A percentile compares a stretch with the other conserved stretches of the same genome.
These are phyloP conservation scores for Heteromeles arbutifolia DNA, from an alignment of 306 rosid genomes.

Conservation along the genomic window DNA sequence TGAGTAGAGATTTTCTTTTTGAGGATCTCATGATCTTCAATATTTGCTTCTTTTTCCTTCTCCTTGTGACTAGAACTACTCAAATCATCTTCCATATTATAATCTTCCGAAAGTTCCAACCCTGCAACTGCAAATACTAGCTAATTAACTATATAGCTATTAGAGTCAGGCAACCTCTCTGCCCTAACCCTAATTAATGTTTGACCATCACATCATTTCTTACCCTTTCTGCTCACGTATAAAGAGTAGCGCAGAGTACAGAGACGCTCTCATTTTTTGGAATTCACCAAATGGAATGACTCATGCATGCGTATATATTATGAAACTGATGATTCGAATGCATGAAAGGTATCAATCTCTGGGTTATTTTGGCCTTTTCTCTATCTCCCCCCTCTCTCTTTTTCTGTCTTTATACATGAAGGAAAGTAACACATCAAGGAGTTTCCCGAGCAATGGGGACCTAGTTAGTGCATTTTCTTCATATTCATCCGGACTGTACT, in stretches of 20 bases:
- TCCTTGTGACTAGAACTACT: not conserved
- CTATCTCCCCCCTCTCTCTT: slow-evolving; percentile 19
- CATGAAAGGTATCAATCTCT: not conserved
- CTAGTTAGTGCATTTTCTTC: slow-evolving; percentile 8
- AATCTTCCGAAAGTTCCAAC: not conserved
- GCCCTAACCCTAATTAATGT: not conserved
- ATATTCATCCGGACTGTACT: not conserved
- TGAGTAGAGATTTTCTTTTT: slow-evolving; percentile 69
- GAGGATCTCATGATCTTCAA: slow-evolving; percentile 40
- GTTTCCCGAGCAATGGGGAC: slow-evolving; percentile 61
- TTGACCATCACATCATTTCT: not conserved
- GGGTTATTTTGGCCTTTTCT: slow-evolving; percentile 31
- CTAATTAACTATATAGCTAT: not conserved
- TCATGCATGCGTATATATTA: slow-evolving; percentile 35
- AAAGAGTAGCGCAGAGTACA: slow-evolving; percentile 8
- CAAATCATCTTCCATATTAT: slow-evolving; percentile 39
- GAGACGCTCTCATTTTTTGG: slow-evolving; percentile 53
- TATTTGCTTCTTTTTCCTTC: slow-evolving; percentile 4
- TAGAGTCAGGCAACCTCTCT: not conserved
- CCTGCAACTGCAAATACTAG: not conserved
- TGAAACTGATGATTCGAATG: not conserved
- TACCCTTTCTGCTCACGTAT: slow-evolving; percentile 8
- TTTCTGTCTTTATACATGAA: slow-evolving; percentile 43
- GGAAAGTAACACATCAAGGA: slow-evolving; percentile 67
- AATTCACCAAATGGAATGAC: slow-evolving; percentile 45